These are phyloP conservation scores for Kockiozyma suomiensis DNA, from an alignment of 805 yeast species.

Conservation along the genomic window DNA sequence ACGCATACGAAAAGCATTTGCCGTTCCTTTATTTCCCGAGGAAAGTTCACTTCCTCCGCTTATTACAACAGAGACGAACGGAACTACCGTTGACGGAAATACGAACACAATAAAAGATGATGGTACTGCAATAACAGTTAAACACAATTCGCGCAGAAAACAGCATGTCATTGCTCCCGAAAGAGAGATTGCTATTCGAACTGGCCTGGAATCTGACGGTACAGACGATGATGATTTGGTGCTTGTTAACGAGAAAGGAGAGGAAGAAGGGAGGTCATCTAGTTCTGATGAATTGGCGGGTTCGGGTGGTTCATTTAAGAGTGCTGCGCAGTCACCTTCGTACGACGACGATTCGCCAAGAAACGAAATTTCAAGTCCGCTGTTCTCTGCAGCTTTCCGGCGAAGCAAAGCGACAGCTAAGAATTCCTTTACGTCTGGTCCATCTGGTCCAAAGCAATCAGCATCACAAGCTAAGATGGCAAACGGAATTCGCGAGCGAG, in stretches of 20 bases:
- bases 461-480: neutral
- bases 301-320: slow-evolving; percentile 14
- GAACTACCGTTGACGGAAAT: slow-evolving; percentile 14
- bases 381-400: slow-evolving; percentile 5
- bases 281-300: slow-evolving; percentile 11
- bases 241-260: slow-evolving; percentile 16
- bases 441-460: neutral
- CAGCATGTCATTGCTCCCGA: slow-evolving; percentile 21
- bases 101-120: neutral
- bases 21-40: slow-evolving; percentile 30
- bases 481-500: slow-evolving; percentile 14
- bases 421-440: too few species aligned
- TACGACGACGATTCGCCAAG: slow-evolving; percentile 11
- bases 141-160: slow-evolving; percentile 7
- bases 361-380: slow-evolving; percentile 4
- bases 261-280: slow-evolving; percentile 7
- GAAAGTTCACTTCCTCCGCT: slow-evolving; percentile 28
- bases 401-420: neutral
- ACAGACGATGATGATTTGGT: slow-evolving; percentile 15
- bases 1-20: slow-evolving; percentile 14
- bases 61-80: slow-evolving; percentile 9
- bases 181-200: slow-evolving; percentile 9
- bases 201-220: slow-evolving; percentile 1
- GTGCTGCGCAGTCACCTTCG: slow-evolving; percentile 4
- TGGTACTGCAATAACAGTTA: neutral